Evolutionary conservation across 352 stramenopile species (phyloP).

Genomic region (Phytopythium cucurbitacearum): DNA sequence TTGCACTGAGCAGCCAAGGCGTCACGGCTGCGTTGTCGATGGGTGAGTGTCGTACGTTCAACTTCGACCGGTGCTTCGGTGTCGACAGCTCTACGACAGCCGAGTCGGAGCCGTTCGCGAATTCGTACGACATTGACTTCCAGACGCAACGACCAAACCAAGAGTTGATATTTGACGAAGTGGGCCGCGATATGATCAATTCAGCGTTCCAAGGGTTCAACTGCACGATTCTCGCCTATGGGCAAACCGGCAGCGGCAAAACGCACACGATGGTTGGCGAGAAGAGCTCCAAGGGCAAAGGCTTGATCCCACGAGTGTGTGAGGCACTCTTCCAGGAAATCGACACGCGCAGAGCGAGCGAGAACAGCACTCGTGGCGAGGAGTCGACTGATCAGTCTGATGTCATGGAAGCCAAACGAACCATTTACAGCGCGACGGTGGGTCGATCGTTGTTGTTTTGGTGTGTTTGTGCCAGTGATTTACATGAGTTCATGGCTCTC

Average conservation of each 20-base stretch:
- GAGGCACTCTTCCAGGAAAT: conserved; percentile 74
- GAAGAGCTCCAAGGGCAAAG: conserved; percentile 46
- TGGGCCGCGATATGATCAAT: conserved; percentile 64
- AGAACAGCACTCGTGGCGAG: conserved; percentile 1
- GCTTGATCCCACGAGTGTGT: conserved; percentile 74
- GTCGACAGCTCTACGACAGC: conserved; percentile 22
- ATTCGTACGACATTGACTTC: conserved; percentile 35
- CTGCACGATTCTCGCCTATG: conserved; percentile 79
- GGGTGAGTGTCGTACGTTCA: conserved; percentile 61
- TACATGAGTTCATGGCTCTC: conserved; percentile 1
- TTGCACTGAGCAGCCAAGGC: conserved; percentile 23
- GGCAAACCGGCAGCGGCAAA: conserved; percentile 77
- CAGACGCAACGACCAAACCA: conserved; percentile 53
- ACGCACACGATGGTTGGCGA: conserved; percentile 85
- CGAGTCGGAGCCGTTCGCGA: conserved; percentile 23
- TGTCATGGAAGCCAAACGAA: not conserved
- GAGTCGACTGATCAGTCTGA: too few species aligned
- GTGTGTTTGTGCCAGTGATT: not conserved
- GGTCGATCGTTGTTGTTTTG: not conserved
- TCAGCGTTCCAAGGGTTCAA: conserved; percentile 82
- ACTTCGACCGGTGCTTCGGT: conserved; percentile 79
- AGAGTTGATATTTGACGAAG: conserved; percentile 72
- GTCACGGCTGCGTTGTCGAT: conserved; percentile 28
- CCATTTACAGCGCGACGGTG: conserved; percentile 6
- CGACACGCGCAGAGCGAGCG: conserved; percentile 29